A percentile compares a stretch with the other conserved stretches of the same genome.
These are phyloP conservation scores for Abortiporus biennis DNA, from an alignment of 1,284 basidiomycete genomes.

Conservation along the genomic window DNA sequence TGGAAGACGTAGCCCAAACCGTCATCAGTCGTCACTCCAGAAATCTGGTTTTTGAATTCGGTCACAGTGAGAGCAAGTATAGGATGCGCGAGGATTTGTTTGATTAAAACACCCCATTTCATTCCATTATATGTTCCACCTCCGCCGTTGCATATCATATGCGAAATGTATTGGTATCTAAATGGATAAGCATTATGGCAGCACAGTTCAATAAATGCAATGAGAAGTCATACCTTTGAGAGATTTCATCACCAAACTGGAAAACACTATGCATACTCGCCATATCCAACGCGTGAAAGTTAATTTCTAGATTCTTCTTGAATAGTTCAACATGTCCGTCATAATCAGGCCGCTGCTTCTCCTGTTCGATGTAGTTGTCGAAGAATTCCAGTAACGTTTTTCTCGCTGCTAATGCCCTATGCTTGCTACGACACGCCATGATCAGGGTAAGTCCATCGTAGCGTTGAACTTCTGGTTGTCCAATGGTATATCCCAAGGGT, in stretches of 20 bases:
- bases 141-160: slow-evolving; percentile 81
- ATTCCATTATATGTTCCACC: slow-evolving; percentile 59
- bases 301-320: slow-evolving; percentile 54
- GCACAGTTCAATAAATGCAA: neutral
- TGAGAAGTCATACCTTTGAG: slow-evolving; percentile 40
- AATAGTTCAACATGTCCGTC: slow-evolving; percentile 53
- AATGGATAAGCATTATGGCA: slow-evolving; percentile 4
- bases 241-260: slow-evolving; percentile 53
- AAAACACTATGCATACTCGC: slow-evolving; percentile 58
- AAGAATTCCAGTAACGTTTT: slow-evolving; percentile 45
- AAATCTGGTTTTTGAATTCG: slow-evolving; percentile 52
- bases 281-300: slow-evolving; percentile 63
- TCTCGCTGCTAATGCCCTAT: slow-evolving; percentile 60
- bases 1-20: slow-evolving; percentile 82
- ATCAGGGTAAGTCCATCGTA: slow-evolving; percentile 68
- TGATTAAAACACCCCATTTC: slow-evolving; percentile 42
- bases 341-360: slow-evolving; percentile 30
- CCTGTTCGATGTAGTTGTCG: slow-evolving; percentile 43
- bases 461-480: slow-evolving; percentile 15
- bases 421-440: slow-evolving; percentile 72
- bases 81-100: slow-evolving; percentile 46
- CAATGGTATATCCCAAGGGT: slow-evolving; percentile 5
- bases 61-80: slow-evolving; percentile 53
- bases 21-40: slow-evolving; percentile 61
- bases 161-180: slow-evolving; percentile 81